Base-by-base conservation (phyloP, 129 eudicot genomes). In the Apium graveolens region DNA sequence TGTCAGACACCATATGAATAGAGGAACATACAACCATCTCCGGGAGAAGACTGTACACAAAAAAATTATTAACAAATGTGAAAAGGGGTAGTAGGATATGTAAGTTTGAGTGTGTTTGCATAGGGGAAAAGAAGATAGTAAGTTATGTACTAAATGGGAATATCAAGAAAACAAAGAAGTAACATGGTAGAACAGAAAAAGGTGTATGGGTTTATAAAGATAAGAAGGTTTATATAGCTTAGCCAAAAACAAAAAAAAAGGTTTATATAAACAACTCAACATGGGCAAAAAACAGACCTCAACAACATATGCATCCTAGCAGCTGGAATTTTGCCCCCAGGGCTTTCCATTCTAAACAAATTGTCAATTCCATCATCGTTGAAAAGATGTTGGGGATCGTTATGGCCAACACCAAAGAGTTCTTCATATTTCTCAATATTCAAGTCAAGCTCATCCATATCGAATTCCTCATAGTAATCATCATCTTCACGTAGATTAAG, bases 341-440 rank as follows among this genome's bases (percentile, higher is more conserved):
- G 69, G 41, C 70, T 89, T 41, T 84, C 85, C 68, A 73, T 73
- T 44, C 86, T 86, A 86, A 94, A 94, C 57, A 90, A 78, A 79
- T 88, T 89, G 81, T 86, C 89, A 42, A 91, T 86, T 31, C 90
- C 97, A 69, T 90, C 97, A 85, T 90, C 84, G 12, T 86, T 92
- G 34, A 91, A 88, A 81, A 89, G 95, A 75, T 88, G 87, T 72
- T 91, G 87, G 0, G 93, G 91, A 81, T 94, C 84, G 32, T 90
- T 81, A 76, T 83, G 82, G 75, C 89, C 92, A 38, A 7, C 86
- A 65, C 92, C 96, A 78, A 91, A 89, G 51, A 94, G 90, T 57
- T 84, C 93, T 44, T 94, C 97, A 72, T 94, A 94, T 71, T 94
- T 88, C 77, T 94, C 93, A 78, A 94, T 84, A 81, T 86, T 84